phyloP scores from a whole-genome alignment of 257 asterid genomes.

The Euphrasia confusa region DNA sequence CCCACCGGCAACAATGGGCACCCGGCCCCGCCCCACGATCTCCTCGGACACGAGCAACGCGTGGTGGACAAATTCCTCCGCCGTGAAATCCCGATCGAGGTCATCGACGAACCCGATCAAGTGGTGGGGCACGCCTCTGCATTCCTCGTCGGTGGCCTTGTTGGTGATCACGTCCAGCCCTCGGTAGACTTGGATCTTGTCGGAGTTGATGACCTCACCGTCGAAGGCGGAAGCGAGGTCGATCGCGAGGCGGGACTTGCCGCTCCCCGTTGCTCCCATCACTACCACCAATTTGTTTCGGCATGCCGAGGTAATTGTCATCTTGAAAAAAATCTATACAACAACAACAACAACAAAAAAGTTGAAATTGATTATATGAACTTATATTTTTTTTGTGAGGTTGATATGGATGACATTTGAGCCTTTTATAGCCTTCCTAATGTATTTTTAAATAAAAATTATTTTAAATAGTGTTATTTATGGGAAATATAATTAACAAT shows the following conservation, averaged over 20 bases:
- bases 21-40: slow-evolving; percentile 27
- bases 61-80: slow-evolving; percentile 34
- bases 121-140: slow-evolving; percentile 52
- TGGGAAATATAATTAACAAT: no score
- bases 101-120: slow-evolving; percentile 34
- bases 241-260: slow-evolving; percentile 54
- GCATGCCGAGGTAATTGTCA: neutral
- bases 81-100: slow-evolving; percentile 42
- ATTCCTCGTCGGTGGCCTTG: slow-evolving; percentile 42
- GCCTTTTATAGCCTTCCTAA: no score
- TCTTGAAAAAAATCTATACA: no score
- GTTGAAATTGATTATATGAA: no score
- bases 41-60: slow-evolving; percentile 31
- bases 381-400: no score
- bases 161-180: slow-evolving; percentile 43
- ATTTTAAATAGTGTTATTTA: no score
- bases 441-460: no score
- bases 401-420: no score
- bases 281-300: slow-evolving; percentile 46
- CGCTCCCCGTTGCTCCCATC: slow-evolving; percentile 59
- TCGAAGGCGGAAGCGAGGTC: slow-evolving; percentile 44
- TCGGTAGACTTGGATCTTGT: slow-evolving; percentile 51
- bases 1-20: slow-evolving; percentile 64
- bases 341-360: no score
- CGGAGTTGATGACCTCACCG: slow-evolving; percentile 51